A percentile compares a stretch with the other conserved stretches of the same genome.
These are phyloP conservation scores for Ustilago loliicola DNA, from an alignment of 1,284 basidiomycete species.

Conservation along the genomic window DNA sequence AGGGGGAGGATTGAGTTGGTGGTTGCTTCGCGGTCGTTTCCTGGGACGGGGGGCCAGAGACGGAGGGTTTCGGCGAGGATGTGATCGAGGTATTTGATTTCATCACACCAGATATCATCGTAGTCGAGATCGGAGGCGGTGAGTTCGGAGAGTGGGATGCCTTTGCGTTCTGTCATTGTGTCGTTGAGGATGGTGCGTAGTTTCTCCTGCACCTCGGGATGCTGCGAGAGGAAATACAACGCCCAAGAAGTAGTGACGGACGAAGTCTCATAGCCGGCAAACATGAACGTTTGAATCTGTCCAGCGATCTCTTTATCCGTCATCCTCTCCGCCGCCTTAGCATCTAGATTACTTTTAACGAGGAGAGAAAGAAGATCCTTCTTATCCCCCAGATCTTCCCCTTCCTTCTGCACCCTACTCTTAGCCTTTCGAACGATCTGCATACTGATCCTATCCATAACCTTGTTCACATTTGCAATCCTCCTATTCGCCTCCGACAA, in stretches of 20 bases:
- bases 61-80: constrained; percentile 61
- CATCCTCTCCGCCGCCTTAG: constrained; percentile 74
- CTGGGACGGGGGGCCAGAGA: constrained; percentile 59
- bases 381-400: constrained; percentile 34
- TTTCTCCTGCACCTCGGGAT: constrained; percentile 76
- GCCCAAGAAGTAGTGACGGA: constrained; percentile 84
- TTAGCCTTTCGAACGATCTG: constrained; percentile 35
- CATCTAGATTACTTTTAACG: constrained; percentile 33
- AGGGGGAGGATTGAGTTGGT: constrained; percentile 56
- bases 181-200: constrained; percentile 34
- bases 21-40: constrained; percentile 56
- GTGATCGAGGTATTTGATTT: constrained; percentile 56
- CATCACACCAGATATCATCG: constrained; percentile 53
- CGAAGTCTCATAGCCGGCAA: constrained; percentile 86
- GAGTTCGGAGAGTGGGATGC: constrained; percentile 38
- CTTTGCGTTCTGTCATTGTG: constrained; percentile 31
- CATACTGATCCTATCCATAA: constrained; percentile 43
- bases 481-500: constrained; percentile 39
- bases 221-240: constrained; percentile 77
- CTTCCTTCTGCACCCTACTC: constrained; percentile 15
- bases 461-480: constrained; percentile 34
- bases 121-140: constrained; percentile 26
- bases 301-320: constrained; percentile 78
- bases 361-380: constrained; percentile 48
- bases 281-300: constrained; percentile 83